These are phyloP conservation scores for Alnus glutinosa DNA, from an alignment of 306 rosid species.

Conservation along the genomic window DNA sequence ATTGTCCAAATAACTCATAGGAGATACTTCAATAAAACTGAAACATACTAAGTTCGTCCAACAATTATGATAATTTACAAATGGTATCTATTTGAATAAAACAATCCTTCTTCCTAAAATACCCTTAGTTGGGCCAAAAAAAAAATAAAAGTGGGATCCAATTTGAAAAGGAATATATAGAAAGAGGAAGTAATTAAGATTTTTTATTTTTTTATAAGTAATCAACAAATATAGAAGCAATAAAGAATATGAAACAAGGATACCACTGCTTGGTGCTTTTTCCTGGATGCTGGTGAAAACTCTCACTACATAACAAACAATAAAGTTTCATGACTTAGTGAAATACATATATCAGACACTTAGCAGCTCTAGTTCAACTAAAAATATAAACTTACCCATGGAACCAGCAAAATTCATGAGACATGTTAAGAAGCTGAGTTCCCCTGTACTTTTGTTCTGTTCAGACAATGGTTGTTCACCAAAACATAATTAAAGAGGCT, in stretches of 20 bases:
- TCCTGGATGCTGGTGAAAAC: conserved; percentile 95
- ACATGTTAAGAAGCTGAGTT: conserved; percentile 95
- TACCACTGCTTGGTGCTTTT: conserved; percentile 84
- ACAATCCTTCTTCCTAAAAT: background rate
- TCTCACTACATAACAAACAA: conserved; percentile 65
- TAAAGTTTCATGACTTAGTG: conserved; percentile 6
- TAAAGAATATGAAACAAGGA: conserved; percentile 38
- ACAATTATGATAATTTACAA: background rate
- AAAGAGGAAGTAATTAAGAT: conserved; percentile 14
- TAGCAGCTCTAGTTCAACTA: conserved; percentile 21
- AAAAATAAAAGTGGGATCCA: background rate
- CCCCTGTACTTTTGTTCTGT: conserved; percentile 95
- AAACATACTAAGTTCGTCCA: background rate
- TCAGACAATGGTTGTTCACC: conserved; percentile 30
- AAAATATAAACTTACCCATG: conserved; percentile 60
- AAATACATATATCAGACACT: background rate
- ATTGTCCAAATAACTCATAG: background rate
- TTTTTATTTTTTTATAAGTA: no score
- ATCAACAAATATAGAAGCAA: background rate
- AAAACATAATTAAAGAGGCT: conserved; percentile 25
- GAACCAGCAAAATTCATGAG: conserved; percentile 91
- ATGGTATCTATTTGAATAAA: no score
- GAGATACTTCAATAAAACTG: no score
- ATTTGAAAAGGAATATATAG: background rate
- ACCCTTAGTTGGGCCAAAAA: background rate